phyloP scores from a whole-genome alignment of 805 yeast genomes.

The Ogataea methylovora region DNA sequence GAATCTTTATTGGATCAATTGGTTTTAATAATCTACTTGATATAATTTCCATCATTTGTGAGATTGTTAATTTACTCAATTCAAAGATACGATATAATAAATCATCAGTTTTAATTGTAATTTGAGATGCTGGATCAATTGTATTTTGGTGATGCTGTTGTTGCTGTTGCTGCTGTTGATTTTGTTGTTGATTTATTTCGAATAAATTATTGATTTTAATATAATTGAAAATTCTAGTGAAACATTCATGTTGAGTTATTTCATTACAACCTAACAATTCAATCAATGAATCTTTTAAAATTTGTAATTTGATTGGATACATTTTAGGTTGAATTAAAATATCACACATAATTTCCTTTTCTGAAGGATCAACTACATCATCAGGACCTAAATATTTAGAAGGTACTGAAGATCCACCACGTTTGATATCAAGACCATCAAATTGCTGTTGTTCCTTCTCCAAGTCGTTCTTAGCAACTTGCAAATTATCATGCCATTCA shows the following conservation, averaged over 20 bases:
- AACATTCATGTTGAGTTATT: slow-evolving; percentile 77
- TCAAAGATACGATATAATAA: slow-evolving; percentile 37
- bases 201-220: slow-evolving; percentile 28
- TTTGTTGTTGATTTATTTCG: slow-evolving; percentile 18
- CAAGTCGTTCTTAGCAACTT: slow-evolving; percentile 17
- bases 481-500: slow-evolving; percentile 82
- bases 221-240: slow-evolving; percentile 32
- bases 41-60: slow-evolving; percentile 63
- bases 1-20: slow-evolving; percentile 69
- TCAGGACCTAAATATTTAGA: slow-evolving; percentile 14
- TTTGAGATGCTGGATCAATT: slow-evolving; percentile 5
- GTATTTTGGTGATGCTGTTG: slow-evolving; percentile 5
- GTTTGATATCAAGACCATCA: slow-evolving; percentile 84
- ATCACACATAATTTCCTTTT: slow-evolving; percentile 52
- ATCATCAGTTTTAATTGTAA: slow-evolving; percentile 34
- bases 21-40: slow-evolving; percentile 66
- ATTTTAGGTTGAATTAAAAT: slow-evolving; percentile 80
- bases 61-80: slow-evolving; percentile 51
- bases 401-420: slow-evolving; percentile 50
- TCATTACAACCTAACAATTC: slow-evolving; percentile 68
- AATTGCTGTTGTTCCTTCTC: slow-evolving; percentile 40
- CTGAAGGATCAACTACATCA: slow-evolving; percentile 14
- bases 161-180: slow-evolving; percentile 5
- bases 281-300: slow-evolving; percentile 56
- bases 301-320: slow-evolving; percentile 56